These are phyloP conservation scores for Aegilops bicornis DNA, from an alignment of 176 grass and related monocot species.

Conservation along the genomic window DNA sequence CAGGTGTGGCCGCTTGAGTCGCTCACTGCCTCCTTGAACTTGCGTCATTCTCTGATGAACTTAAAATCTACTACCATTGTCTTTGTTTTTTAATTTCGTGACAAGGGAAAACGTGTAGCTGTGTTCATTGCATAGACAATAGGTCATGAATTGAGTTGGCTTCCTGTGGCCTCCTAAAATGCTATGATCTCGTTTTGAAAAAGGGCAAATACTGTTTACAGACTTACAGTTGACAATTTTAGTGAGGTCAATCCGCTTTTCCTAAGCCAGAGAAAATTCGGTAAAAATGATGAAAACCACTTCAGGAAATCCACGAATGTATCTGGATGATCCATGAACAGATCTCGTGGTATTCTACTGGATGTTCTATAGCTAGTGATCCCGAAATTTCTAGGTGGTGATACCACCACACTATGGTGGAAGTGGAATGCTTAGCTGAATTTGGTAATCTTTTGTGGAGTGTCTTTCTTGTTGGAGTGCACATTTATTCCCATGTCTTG, in stretches of 20 bases:
- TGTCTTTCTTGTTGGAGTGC: background rate
- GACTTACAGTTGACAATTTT: background rate
- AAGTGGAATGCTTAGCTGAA: background rate
- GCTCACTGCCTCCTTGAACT: background rate
- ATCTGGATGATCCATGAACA: background rate
- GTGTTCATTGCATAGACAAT: background rate
- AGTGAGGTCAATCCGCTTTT: background rate
- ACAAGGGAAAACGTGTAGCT: background rate
- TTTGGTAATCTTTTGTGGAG: background rate
- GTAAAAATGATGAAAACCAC: background rate
- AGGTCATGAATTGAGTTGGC: background rate
- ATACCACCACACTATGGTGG: background rate
- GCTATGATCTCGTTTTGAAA: background rate
- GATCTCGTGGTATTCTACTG: background rate
- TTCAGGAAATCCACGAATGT: background rate
- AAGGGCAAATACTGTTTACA: background rate
- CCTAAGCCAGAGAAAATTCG: background rate
- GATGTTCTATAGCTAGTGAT: background rate
- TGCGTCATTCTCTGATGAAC: background rate
- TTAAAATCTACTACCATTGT: background rate
- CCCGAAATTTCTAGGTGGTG: background rate
- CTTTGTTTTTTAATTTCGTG: background rate
- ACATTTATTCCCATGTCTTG: background rate
- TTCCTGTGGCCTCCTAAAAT: background rate
- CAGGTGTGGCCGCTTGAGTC: constrained; percentile 44